Base-by-base conservation (phyloP, 2,329 filamentous ascomycete species). In the Colletotrichum plurivorum region DNA sequence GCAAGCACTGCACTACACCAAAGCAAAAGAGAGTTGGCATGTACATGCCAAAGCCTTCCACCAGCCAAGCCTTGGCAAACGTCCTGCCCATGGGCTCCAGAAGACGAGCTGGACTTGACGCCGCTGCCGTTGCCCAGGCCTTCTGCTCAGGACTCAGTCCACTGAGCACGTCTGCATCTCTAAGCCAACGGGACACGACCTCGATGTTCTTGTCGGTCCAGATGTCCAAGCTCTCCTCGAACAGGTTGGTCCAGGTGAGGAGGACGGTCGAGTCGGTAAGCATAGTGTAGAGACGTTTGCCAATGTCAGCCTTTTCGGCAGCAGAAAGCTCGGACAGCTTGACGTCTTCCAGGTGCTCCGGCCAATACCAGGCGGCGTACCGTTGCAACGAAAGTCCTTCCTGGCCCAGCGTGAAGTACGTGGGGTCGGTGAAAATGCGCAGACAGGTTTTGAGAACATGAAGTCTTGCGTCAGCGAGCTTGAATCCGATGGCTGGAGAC, bases 351-450 rank as follows among this genome's bases (percentile, higher is more conserved):
- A 83, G 62, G 70, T 84, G 82, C 43, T 84, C 81, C 57, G 82
- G 82, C 82, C 82, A 83, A 64, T 84, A 84, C 82, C 82, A 83
- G 0, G 81, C 81, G 0, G 82, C 80, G 43, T 83, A 83, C 52
- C 81, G 22, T 25, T 73, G 71, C 12, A 72, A 8, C 8, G 71
- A 66, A 13, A 70, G 36, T 8, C 70, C 70, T 51, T 72, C 63
- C 2, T 78, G 64, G n/a, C 72, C 71, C 8, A 66, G 64, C 1
- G 46, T 51, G 5, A 67, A 53, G 27, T 55, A 72, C 8, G 64
- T 63, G 1, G 71, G 63, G 22, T 82, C 74, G 3, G 76, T 79
- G n/a, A 83, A 82, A n/a, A 83, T 79, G 4, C 74, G 77, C 1
- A 83, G 73, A 68, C 81, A 83, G 0, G 77, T 78, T 61, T 77